Base-by-base conservation (phyloP, 495 filamentous ascomycete genomes). In the Penicillium lividum region DNA sequence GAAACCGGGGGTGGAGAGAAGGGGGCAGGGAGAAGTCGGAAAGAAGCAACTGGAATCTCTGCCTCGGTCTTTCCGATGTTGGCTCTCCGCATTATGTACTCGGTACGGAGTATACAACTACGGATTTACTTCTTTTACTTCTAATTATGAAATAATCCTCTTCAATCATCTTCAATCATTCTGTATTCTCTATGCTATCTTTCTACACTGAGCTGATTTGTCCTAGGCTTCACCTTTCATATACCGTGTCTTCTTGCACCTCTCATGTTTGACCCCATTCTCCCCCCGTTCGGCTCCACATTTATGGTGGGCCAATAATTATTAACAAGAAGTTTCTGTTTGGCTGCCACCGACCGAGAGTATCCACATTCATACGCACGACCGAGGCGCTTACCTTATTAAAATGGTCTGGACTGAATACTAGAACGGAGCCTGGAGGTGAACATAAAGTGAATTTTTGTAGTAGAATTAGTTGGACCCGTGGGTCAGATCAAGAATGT, bases 1-100 rank as follows among this genome's bases (percentile, higher is more conserved):
- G 18, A 56, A 55, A 59, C 51, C 56, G 33, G 28, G 28, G 51
- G 53, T 22, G 47, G 47, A 31, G 47, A 58, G 54, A 48, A 61
- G 58, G 38, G 38, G 38, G 15, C 4, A 62, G 58, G 50, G 18
- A 52, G 50, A 52, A 36, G 13, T 31, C 33, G 50, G 50, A 52
- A 22, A 46, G 42, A 46, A 45, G 6, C 53, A 33, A 22, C 11
- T 45, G 38, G 28, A 55, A 55, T 40, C 53, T 11, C 29, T 33
- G 38, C 34, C 38, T 36, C 25, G 25, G 51, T 36, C 4, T 54
- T 43, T 43, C 5, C 51, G 29, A n/a, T 11, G 6, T 7, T 10
- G 13, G 15, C 50, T 38, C 50, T 52, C 50, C 50, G 50, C 50
- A 52, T 52, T 52, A 34, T 31, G 16, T 30, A 49, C 30, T 22